A percentile compares a stretch with the other conserved stretches of the same genome.
Evolutionary conservation across 2,329 filamentous ascomycete species (phyloP).

Genomic region (Fusarium torreyae): DNA sequence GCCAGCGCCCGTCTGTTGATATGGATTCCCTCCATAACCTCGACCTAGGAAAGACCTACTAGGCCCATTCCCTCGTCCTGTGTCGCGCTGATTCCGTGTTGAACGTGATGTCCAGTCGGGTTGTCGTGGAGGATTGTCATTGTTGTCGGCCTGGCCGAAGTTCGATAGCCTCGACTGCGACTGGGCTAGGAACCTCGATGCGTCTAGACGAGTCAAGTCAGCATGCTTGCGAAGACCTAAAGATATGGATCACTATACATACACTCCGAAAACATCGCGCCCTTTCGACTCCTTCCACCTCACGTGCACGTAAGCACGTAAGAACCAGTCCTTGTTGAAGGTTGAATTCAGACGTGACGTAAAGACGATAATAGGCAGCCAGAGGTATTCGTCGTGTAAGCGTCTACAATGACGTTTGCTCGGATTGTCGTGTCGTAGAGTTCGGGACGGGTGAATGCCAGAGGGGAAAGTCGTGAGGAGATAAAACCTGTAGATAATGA

Average conservation of each 20-base stretch:
- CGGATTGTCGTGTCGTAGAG: constrained; percentile 13
- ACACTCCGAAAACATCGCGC: constrained; percentile 82
- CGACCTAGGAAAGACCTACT: constrained; percentile 63
- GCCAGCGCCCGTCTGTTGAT: constrained; percentile 80
- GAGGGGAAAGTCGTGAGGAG: constrained; percentile 18
- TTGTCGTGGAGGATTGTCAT: constrained; percentile 49
- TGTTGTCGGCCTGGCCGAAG: constrained; percentile 73
- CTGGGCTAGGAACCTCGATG: constrained; percentile 95
- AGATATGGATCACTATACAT: constrained; percentile 58
- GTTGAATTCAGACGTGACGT: constrained; percentile 44
- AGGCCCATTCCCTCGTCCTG: constrained; percentile 48
- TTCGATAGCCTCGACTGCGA: constrained; percentile 90
- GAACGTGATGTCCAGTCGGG: constrained; percentile 57
- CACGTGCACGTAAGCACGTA: constrained; percentile 45
- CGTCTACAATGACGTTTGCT: constrained; percentile 29
- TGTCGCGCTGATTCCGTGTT: constrained; percentile 53
- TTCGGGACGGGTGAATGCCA: constrained; percentile 13
- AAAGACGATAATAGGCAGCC: constrained; percentile 34
- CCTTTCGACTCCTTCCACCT: constrained; percentile 55
- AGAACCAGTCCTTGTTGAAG: constrained; percentile 27
- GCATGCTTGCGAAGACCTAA: constrained; percentile 3
- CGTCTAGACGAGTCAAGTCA: constrained; percentile 73
- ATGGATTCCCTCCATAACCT: constrained; percentile 78
- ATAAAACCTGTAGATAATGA: constrained; percentile 24
- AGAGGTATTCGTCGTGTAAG: constrained; percentile 34